phyloP scores from a whole-genome alignment of 2,329 filamentous ascomycete genomes.

The Cercospora berteroae region DNA sequence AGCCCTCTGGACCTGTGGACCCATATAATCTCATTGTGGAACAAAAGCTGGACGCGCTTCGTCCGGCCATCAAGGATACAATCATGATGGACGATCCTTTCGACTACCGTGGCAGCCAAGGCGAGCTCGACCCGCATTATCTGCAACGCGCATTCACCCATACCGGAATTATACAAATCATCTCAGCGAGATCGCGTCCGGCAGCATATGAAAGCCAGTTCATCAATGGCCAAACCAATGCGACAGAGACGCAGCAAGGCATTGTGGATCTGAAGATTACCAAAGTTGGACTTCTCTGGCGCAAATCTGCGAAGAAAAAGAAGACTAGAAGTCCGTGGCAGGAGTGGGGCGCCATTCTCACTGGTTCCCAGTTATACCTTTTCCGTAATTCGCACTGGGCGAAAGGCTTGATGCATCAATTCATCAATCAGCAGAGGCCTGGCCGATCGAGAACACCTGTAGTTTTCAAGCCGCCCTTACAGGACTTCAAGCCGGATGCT shows the following conservation, averaged over 20 bases:
- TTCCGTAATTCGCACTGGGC: conserved; percentile 93
- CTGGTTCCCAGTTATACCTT: conserved; percentile 94
- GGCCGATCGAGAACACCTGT: conserved; percentile 74
- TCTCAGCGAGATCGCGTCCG: conserved; percentile 87
- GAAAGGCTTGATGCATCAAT: conserved; percentile 84
- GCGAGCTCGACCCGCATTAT: conserved; percentile 73
- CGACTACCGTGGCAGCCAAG: conserved; percentile 74
- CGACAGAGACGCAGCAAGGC: conserved; percentile 83
- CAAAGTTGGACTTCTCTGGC: conserved; percentile 91
- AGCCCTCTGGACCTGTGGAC: conserved; percentile 69
- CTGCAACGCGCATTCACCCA: conserved; percentile 87
- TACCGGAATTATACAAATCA: conserved; percentile 88
- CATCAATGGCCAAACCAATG: conserved; percentile 36
- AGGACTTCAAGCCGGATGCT: conserved; percentile 89
- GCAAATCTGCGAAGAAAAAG: conserved; percentile 92
- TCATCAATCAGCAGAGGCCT: conserved; percentile 69
- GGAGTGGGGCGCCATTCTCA: conserved; percentile 96
- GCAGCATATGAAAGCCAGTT: conserved; percentile 88
- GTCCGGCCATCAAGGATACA: conserved; percentile 85
- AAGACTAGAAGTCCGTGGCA: conserved; percentile 96
- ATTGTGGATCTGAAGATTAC: conserved; percentile 97
- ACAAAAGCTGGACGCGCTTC: conserved; percentile 74
- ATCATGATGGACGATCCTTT: conserved; percentile 92
- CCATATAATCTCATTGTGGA: conserved; percentile 94
- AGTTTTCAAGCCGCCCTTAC: conserved; percentile 84